Conservation (phyloP, 352 stramenopile species). For the Globisporangium acanthophoron region DNA sequence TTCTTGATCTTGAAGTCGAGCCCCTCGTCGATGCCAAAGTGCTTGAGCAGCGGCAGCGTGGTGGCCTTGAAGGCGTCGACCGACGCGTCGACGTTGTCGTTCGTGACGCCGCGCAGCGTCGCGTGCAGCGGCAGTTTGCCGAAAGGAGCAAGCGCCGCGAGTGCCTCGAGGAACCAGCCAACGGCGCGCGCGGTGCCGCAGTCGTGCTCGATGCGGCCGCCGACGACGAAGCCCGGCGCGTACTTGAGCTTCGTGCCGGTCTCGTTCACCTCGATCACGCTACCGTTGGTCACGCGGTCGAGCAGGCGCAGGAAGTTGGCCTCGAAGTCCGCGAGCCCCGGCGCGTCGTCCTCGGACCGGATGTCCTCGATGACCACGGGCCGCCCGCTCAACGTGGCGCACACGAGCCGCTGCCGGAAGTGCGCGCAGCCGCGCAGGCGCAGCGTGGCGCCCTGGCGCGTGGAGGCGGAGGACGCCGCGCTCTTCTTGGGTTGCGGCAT, state of each 20-base stretch:
- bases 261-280: constrained; percentile 98
- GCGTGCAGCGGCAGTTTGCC: constrained; percentile 94
- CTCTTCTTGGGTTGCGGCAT: constrained; percentile 16
- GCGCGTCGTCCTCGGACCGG: constrained; percentile 91
- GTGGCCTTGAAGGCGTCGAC: constrained; percentile 95
- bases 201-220: constrained; percentile 94
- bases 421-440: constrained; percentile 81
- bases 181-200: constrained; percentile 90
- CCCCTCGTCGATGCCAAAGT: constrained; percentile 95
- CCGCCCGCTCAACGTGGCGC: constrained; percentile 89
- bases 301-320: constrained; percentile 96
- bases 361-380: constrained; percentile 95
- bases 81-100: constrained; percentile 88
- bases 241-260: constrained; percentile 98
- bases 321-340: constrained; percentile 95
- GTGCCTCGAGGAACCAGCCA: constrained; percentile 98
- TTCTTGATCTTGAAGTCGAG: constrained; percentile 88
- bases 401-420: constrained; percentile 93
- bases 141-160: constrained; percentile 97
- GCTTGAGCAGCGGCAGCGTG: constrained; percentile 92
- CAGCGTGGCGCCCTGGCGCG: constrained; percentile 42
- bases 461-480: constrained; percentile 24
- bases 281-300: constrained; percentile 96
- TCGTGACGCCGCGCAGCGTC: constrained; percentile 95
- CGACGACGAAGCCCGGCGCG: constrained; percentile 94